A percentile compares a stretch with the other conserved stretches of the same genome.
These are phyloP conservation scores for Rhododendron vialii DNA, from an alignment of 148 eudicot genomes.

Conservation along the genomic window DNA sequence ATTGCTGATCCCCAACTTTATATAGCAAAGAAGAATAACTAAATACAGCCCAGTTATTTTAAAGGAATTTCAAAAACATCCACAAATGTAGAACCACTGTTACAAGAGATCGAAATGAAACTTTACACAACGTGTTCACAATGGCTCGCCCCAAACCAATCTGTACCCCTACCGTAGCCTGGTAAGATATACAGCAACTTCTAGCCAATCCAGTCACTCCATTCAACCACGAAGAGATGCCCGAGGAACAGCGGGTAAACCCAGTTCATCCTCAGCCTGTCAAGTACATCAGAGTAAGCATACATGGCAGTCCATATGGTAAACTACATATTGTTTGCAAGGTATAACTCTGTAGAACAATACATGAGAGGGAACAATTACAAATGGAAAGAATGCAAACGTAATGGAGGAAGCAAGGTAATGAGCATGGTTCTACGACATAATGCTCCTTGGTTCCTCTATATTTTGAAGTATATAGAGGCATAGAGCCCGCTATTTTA, in stretches of 20 bases:
- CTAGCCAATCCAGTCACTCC: neutral
- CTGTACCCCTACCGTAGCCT: neutral
- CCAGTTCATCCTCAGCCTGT: slow-evolving; percentile 79
- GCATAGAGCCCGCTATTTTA: neutral
- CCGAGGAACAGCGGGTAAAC: slow-evolving; percentile 80
- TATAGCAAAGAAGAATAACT: neutral
- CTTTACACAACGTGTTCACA: slow-evolving; percentile 12
- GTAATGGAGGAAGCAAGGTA: neutral
- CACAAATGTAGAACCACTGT: neutral
- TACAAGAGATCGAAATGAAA: neutral
- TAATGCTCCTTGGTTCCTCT: neutral
- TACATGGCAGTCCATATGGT: neutral
- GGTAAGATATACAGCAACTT: neutral
- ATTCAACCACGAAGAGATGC: slow-evolving; percentile 77
- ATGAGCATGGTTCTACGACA: neutral
- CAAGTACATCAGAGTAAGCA: slow-evolving; percentile 14
- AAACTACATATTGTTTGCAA: neutral
- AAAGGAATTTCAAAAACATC: neutral
- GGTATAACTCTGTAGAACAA: neutral
- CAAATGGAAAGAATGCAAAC: neutral
- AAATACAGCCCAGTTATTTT: neutral
- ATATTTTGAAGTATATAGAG: neutral
- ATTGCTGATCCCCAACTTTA: neutral
- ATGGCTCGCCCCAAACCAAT: neutral
- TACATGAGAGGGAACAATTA: neutral